Evolutionary conservation across 257 asterid genomes (phyloP), one percentile per base, ranked within the genome.

Genomic region (Nicotiana noctiflora): DNA sequence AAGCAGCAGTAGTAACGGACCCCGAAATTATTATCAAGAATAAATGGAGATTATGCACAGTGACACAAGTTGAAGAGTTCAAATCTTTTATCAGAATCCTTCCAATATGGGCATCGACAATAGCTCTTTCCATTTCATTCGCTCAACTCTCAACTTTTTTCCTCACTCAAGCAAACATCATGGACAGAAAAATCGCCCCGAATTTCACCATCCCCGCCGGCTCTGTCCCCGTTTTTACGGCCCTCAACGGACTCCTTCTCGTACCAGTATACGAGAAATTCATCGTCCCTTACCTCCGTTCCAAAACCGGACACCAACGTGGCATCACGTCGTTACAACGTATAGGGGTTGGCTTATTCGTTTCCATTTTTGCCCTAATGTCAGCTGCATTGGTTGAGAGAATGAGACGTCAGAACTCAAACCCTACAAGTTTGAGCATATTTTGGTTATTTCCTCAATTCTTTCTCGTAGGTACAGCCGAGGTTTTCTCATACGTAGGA

Each of bases 361-460:
- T 94, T 14, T 91, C 97, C 6, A 80, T 93, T 15, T 84, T 91
- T n/a, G 94, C 97, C 51, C 83, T 90, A 87, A 18, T 79, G 8
- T 83, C 97, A 0, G 97, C 97, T 6, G 97, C 98, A 27, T 0
- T 88, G 49, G 90, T 93, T 0, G 97, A 94, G 84, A 86, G 60
- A 31, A 85, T 64, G 49, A 88, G 97, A 40, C 86, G 95, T 8
- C 74, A 77, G 0, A 37, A 67, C 19, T 8, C 40, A 4, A 25
- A 55, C 18, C 86, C 84, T 11, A 77, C 21, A 11, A 80, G 55
- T 8, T 1, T 85, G 80, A 88, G 89, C 12, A 89, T 91, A 4
- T 90, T 91, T 74, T 90, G 98, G 98, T 53, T 93, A 34, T 89
- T 93, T 63, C 98, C 98, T 0, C 98, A 93, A 81, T 90, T 86